Conservation (phyloP, 1,284 basidiomycete genomes). For the Trametes sp. region DNA sequence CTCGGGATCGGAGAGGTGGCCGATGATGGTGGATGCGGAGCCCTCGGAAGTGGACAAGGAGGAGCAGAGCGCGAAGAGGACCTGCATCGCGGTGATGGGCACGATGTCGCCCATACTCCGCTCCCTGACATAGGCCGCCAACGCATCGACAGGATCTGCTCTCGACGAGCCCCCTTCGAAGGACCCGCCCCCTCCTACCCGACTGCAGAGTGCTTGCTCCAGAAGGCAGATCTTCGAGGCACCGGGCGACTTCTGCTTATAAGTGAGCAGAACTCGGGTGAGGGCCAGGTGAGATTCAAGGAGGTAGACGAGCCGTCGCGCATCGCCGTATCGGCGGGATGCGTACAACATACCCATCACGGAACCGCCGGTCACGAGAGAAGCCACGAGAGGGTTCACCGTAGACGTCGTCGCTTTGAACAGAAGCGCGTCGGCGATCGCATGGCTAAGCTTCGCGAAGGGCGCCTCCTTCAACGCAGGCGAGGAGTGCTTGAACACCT, state of each 20-base stretch:
- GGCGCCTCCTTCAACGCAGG: constrained; percentile 59
- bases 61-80: constrained; percentile 71
- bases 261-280: constrained; percentile 64
- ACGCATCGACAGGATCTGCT: constrained; percentile 74
- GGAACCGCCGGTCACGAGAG: constrained; percentile 67
- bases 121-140: constrained; percentile 70
- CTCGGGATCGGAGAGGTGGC: constrained; percentile 77
- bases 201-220: constrained; percentile 76
- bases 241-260: constrained; percentile 57
- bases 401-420: constrained; percentile 76
- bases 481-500: constrained; percentile 70
- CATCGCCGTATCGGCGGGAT: constrained; percentile 73
- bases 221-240: constrained; percentile 65
- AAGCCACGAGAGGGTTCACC: constrained; percentile 77
- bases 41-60: constrained; percentile 68
- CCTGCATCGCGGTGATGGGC: constrained; percentile 67
- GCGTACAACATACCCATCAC: constrained; percentile 66
- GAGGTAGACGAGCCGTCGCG: constrained; percentile 70
- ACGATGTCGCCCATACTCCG: constrained; percentile 64
- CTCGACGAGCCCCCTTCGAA: constrained; percentile 55
- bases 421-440: constrained; percentile 71
- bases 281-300: constrained; percentile 73
- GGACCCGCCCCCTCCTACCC: constrained; percentile 57
- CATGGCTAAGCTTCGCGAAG: constrained; percentile 65
- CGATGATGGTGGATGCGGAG: constrained; percentile 72